These are phyloP conservation scores for Melaleuca quinquenervia DNA, from an alignment of 345 rosid species.

Conservation along the genomic window DNA sequence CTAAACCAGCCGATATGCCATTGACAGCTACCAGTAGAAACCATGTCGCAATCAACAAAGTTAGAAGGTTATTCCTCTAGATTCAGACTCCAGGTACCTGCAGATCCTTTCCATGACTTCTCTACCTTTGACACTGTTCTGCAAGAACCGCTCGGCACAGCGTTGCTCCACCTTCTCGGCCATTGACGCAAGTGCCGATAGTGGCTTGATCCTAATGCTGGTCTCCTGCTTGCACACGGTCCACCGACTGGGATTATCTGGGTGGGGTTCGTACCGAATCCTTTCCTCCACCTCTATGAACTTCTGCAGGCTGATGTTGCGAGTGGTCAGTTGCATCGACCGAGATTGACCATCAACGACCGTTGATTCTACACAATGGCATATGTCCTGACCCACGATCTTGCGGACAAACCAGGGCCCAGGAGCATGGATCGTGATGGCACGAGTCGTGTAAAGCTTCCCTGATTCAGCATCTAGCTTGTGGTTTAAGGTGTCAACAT, in stretches of 20 bases:
- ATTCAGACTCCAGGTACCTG: conserved; percentile 88
- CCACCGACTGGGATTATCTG: conserved; percentile 69
- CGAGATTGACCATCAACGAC: conserved; percentile 65
- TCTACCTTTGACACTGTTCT: conserved; percentile 81
- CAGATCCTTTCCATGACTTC: conserved; percentile 98
- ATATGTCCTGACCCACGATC: conserved; percentile 85
- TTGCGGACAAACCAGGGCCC: conserved; percentile 91
- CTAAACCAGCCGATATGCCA: neutral
- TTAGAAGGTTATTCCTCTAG: conserved; percentile 44
- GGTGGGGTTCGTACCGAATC: conserved; percentile 78
- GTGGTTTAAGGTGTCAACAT: conserved; percentile 72
- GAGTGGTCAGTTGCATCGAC: conserved; percentile 83
- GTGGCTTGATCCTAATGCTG: conserved; percentile 76
- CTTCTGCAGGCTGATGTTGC: conserved; percentile 84
- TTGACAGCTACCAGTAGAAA: neutral
- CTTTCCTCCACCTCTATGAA: conserved; percentile 89
- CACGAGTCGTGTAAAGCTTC: conserved; percentile 83
- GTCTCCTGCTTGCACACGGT: conserved; percentile 86
- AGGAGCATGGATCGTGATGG: conserved; percentile 73
- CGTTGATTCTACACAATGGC: conserved; percentile 87
- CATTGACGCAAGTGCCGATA: conserved; percentile 90
- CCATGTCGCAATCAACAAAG: neutral
- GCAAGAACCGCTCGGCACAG: conserved; percentile 87
- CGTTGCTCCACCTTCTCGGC: conserved; percentile 92
- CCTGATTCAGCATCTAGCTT: conserved; percentile 56